A percentile compares a stretch with the other conserved stretches of the same genome.
phyloP scores from a whole-genome alignment of 305 asterid genomes.

The Petunia hybrid region DNA sequence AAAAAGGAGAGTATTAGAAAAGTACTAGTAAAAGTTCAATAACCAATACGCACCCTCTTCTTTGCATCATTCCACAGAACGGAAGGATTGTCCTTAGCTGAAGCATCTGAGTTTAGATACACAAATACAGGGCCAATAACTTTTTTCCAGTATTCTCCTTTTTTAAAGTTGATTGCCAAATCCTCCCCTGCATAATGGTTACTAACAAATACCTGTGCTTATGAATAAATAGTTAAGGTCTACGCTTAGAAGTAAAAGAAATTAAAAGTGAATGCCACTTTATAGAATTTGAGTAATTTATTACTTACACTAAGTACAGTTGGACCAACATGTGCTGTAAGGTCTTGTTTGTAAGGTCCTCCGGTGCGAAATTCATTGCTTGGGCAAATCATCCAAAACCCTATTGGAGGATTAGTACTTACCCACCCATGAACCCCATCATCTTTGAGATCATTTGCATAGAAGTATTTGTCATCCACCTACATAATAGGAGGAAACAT shows the following conservation, averaged over 20 bases:
- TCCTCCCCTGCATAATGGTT: constrained; percentile 65
- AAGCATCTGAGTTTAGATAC: constrained; percentile 57
- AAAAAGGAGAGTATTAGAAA: too few relatives aligned
- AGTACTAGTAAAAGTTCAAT: too few relatives aligned
- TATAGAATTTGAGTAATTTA: too few relatives aligned
- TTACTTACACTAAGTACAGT: constrained; percentile 53
- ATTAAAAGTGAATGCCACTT: too few relatives aligned
- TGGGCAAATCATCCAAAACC: constrained; percentile 74
- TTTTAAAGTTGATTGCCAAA: constrained; percentile 41
- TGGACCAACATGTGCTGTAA: constrained; percentile 70
- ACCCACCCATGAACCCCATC: constrained; percentile 72
- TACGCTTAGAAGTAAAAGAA: too few relatives aligned
- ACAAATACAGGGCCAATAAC: constrained; percentile 66
- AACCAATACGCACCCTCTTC: constrained; percentile 42
- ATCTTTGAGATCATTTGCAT: constrained; percentile 62
- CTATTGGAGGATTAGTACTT: constrained; percentile 44
- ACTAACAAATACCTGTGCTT: constrained; percentile 62
- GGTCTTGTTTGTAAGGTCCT: constrained; percentile 72
- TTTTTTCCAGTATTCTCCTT: constrained; percentile 70
- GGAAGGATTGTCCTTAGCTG: constrained; percentile 43
- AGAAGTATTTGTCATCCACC: constrained; percentile 76
- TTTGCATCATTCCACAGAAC: constrained; percentile 75
- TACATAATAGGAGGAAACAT: constrained; percentile 19
- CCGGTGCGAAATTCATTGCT: constrained; percentile 65
- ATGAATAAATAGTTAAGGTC: background rate